These are phyloP conservation scores for Carpinus fangiana DNA, from an alignment of 306 rosid species.

Conservation along the genomic window DNA sequence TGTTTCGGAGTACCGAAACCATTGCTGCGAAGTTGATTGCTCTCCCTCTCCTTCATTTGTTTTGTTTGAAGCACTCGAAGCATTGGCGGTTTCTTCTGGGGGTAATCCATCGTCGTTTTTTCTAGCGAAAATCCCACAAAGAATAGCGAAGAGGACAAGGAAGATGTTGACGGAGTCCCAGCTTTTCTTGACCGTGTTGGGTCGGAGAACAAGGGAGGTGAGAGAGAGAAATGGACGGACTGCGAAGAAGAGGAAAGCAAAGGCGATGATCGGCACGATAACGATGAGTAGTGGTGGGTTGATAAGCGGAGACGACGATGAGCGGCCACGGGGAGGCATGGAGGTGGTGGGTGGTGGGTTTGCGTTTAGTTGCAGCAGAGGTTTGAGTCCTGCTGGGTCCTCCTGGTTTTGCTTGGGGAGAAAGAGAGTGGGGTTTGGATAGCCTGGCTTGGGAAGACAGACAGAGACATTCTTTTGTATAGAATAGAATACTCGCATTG, in stretches of 20 bases:
- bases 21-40: conserved; percentile 36
- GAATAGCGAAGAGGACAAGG: conserved; percentile 65
- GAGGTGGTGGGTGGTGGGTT: conserved; percentile 31
- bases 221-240: conserved; percentile 64
- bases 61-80: conserved; percentile 2
- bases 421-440: not conserved
- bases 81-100: conserved; percentile 16
- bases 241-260: conserved; percentile 52
- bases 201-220: conserved; percentile 48
- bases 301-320: conserved; percentile 50
- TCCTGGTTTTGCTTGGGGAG: conserved; percentile 2
- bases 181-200: conserved; percentile 56
- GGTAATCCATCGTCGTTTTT: conserved; percentile 52
- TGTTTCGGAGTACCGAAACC: conserved; percentile 46
- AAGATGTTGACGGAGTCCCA: conserved; percentile 77
- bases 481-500: too few relatives aligned
- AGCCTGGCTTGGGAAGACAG: not conserved
- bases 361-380: conserved; percentile 3
- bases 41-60: conserved; percentile 8
- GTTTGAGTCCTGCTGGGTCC: too few relatives aligned
- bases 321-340: conserved; percentile 52
- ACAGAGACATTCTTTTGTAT: conserved; percentile 23
- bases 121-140: conserved; percentile 64
- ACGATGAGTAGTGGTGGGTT: conserved; percentile 67
- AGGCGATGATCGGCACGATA: conserved; percentile 53